phyloP scores from a whole-genome alignment of 2,329 filamentous ascomycete genomes.

The Nigrograna mackinnonii region DNA sequence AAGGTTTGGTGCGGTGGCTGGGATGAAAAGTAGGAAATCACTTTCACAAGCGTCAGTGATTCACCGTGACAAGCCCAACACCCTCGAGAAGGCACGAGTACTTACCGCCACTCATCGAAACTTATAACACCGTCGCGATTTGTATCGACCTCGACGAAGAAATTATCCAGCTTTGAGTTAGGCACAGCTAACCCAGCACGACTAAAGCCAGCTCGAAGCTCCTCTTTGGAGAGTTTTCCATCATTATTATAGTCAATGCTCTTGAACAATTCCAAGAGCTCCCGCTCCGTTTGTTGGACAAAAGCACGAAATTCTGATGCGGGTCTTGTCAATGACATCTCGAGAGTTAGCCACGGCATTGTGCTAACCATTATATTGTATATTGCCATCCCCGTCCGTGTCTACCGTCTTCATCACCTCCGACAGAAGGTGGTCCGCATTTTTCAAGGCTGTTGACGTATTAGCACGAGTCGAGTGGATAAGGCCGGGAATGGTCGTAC shows the following conservation, averaged over 20 bases:
- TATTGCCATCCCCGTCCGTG: slow-evolving; percentile 82
- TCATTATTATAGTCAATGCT: slow-evolving; percentile 85
- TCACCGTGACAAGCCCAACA: background rate
- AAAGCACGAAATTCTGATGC: slow-evolving; percentile 86
- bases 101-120: slow-evolving; percentile 96
- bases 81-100: background rate
- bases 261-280: slow-evolving; percentile 80
- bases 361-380: slow-evolving; percentile 79
- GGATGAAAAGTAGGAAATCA: slow-evolving; percentile 92
- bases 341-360: slow-evolving; percentile 2
- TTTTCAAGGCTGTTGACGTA: slow-evolving; percentile 70
- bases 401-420: slow-evolving; percentile 84
- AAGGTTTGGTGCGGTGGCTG: slow-evolving; percentile 70
- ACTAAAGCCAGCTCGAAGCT: slow-evolving; percentile 78
- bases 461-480: slow-evolving; percentile 17
- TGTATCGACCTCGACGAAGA: slow-evolving; percentile 87
- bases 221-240: slow-evolving; percentile 83
- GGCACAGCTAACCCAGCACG: slow-evolving; percentile 79
- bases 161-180: slow-evolving; percentile 74
- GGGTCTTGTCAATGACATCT: slow-evolving; percentile 14
- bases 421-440: slow-evolving; percentile 83
- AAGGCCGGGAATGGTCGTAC: slow-evolving; percentile 50
- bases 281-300: slow-evolving; percentile 82
- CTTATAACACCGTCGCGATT: slow-evolving; percentile 86
- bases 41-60: slow-evolving; percentile 40